phyloP scores from a whole-genome alignment of 2,329 filamentous ascomycete genomes.

The Pseudocercospora fuligena region DNA sequence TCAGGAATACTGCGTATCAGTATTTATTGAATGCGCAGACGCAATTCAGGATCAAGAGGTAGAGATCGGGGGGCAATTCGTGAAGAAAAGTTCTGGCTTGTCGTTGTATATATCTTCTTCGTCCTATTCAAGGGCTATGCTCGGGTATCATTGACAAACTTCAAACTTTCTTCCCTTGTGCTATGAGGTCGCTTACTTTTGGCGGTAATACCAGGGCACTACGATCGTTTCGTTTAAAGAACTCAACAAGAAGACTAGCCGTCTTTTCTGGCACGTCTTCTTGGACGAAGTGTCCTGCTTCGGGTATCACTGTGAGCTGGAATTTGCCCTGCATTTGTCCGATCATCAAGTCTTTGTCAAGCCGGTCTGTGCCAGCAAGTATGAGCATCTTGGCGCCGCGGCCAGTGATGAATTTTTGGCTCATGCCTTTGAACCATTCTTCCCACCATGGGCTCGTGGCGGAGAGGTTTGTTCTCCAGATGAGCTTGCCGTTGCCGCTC shows the following conservation, averaged over 20 bases:
- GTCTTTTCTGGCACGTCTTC: constrained; percentile 93
- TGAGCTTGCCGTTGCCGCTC: constrained; percentile 57
- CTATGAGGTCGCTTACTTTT: constrained; percentile 69
- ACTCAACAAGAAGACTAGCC: constrained; percentile 82
- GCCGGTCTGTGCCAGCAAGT: constrained; percentile 83
- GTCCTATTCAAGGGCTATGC: not conserved
- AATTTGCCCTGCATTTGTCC: constrained; percentile 99
- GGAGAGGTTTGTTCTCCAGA: constrained; percentile 83
- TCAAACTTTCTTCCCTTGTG: constrained; percentile 57
- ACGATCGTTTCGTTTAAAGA: constrained; percentile 88
- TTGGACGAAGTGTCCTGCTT: constrained; percentile 95
- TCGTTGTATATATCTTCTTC: not conserved
- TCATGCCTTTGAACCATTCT: constrained; percentile 88
- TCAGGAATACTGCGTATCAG: constrained; percentile 52
- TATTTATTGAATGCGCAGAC: constrained; percentile 43
- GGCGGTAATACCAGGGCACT: constrained; percentile 84
- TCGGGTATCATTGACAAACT: not conserved
- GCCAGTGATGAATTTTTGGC: constrained; percentile 81
- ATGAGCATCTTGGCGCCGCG: constrained; percentile 83
- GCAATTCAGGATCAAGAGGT: constrained; percentile 29
- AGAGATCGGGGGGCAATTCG: no score
- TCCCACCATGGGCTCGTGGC: constrained; percentile 92
- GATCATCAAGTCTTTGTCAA: constrained; percentile 92
- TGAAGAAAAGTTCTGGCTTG: not conserved
- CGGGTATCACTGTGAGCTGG: constrained; percentile 89